Base-by-base conservation (phyloP, 2,329 filamentous ascomycete species). In the Colletotrichum paranaense region DNA sequence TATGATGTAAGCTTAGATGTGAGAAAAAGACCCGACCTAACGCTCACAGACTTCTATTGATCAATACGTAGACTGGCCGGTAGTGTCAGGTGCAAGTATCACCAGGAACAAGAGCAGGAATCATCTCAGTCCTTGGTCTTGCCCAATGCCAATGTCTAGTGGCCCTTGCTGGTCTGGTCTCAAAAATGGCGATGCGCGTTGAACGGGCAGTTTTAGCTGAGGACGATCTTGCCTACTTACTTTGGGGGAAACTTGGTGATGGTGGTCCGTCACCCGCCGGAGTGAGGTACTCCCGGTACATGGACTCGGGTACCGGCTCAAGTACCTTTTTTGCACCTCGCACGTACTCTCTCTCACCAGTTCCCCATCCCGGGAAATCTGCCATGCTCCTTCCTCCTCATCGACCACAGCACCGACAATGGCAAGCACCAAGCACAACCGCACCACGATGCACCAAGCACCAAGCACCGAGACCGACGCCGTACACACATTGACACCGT, bases 181-280 rank as follows among this genome's bases (percentile, higher is more conserved):
- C 68, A 60, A 55, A 38, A 68, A 67, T 56, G 49, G 59, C n/a
- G 57, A 62, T 49, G 68, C 52, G 42, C 52, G 30, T 59, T 66
- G 49, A 56, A 56, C 30, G 22, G 62, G 56, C 30, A 32, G 30
- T 62, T 63, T 66, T 66, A 57, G 68, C 64, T 52, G 69, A 68
- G 59, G 66, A 35, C 60, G 60, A 70, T 65, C 49, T 53, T 53
- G 32, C 24, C 24, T 28, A 46, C n/a, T 32, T 42, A 28, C 28
- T 38, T 30, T 26, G 16, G 32, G 26, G 26, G 4, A 14, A 22
- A 24, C 19, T 12, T 35, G 30, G 66, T 32, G 28, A 35, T 52
- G 64, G 56, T 52, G 46, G 65, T 69, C 65, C 66, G 67, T 65
- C 67, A 56, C 60, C 60, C 70, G 55, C 42, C 55, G 55, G 53